Percentiles rank a stretch among this genome's conserved stretches.
Evolutionary conservation across 768 basidiomycete genomes (phyloP).

Genomic region (Coprinopsis sp.): DNA sequence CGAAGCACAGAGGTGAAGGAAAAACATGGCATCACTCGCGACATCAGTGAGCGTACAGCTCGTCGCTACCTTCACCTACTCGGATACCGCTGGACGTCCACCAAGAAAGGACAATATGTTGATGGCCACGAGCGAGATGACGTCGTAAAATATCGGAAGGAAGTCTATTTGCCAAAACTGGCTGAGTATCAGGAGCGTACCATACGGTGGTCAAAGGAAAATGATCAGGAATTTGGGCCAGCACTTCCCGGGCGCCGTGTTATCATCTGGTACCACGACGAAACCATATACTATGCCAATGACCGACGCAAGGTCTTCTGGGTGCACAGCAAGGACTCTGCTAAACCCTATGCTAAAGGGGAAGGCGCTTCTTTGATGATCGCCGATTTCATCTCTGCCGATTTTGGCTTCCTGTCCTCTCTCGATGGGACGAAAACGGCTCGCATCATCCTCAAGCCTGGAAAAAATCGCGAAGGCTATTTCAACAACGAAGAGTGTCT

Average conservation of each 20-base stretch:
- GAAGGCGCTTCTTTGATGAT: conserved; percentile 37
- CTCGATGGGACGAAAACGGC: conserved; percentile 17
- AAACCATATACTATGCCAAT: conserved; percentile 36
- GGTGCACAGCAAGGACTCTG: conserved; percentile 22
- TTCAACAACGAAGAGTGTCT: conserved; percentile 23
- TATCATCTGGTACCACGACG: conserved; percentile 33
- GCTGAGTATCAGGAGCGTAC: conserved; percentile 7
- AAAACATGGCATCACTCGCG: conserved; percentile 9
- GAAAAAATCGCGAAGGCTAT: conserved; percentile 19
- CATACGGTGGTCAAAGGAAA: neutral
- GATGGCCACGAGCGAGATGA: conserved; percentile 32
- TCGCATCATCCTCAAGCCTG: conserved; percentile 16
- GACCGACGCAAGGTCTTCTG: conserved; percentile 25
- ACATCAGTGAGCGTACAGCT: conserved; percentile 24
- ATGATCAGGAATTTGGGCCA: neutral
- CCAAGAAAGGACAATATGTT: conserved; percentile 31
- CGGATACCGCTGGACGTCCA: conserved; percentile 23
- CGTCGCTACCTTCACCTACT: conserved; percentile 29
- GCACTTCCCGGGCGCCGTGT: neutral
- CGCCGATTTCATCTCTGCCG: conserved; percentile 32
- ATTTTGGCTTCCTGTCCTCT: conserved; percentile 22
- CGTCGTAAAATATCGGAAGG: conserved; percentile 29
- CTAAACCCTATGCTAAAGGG: conserved; percentile 31
- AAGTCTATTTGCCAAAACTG: conserved; percentile 24
- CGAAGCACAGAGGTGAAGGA: conserved; percentile 18